phyloP scores from a whole-genome alignment of 2,329 filamentous ascomycete genomes.

The Apiospora arundinis region DNA sequence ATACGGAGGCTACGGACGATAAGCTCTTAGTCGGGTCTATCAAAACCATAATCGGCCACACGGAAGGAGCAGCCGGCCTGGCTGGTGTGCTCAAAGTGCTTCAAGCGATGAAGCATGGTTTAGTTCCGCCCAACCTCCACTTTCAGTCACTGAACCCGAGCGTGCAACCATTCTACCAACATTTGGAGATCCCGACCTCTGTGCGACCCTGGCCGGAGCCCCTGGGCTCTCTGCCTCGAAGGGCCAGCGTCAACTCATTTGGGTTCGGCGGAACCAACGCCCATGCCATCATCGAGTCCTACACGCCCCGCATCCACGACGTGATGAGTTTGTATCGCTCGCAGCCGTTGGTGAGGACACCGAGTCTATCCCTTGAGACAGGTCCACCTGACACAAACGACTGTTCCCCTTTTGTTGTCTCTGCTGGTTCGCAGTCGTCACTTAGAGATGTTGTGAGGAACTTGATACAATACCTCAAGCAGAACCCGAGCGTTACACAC shows the following conservation, averaged over 20 bases:
- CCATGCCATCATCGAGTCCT: constrained; percentile 51
- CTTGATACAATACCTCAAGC: constrained; percentile 40
- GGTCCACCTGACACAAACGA: constrained; percentile 16
- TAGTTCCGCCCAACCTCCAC: constrained; percentile 51
- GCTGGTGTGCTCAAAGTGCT: constrained; percentile 54
- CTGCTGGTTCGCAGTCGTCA: constrained; percentile 45
- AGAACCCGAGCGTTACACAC: constrained; percentile 22
- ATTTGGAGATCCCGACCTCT: constrained; percentile 43
- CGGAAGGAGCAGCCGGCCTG: constrained; percentile 56
- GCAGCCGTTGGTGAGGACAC: neutral
- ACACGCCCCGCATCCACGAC: constrained; percentile 41
- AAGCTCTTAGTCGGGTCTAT: constrained; percentile 49
- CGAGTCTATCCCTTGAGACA: neutral
- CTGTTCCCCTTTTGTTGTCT: constrained; percentile 44
- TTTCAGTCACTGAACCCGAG: constrained; percentile 48
- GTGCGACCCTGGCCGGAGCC: constrained; percentile 43
- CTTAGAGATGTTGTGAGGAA: constrained; percentile 35
- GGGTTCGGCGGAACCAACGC: constrained; percentile 53
- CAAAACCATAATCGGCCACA: constrained; percentile 56
- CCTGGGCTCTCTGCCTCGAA: constrained; percentile 43
- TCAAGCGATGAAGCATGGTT: constrained; percentile 46
- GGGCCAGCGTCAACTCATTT: constrained; percentile 53
- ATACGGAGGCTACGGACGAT: neutral
- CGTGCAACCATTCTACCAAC: constrained; percentile 44
- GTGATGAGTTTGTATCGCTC: constrained; percentile 10